Base-by-base conservation (phyloP, 352 stramenopile species). In the Phytophthora podocarpi region DNA sequence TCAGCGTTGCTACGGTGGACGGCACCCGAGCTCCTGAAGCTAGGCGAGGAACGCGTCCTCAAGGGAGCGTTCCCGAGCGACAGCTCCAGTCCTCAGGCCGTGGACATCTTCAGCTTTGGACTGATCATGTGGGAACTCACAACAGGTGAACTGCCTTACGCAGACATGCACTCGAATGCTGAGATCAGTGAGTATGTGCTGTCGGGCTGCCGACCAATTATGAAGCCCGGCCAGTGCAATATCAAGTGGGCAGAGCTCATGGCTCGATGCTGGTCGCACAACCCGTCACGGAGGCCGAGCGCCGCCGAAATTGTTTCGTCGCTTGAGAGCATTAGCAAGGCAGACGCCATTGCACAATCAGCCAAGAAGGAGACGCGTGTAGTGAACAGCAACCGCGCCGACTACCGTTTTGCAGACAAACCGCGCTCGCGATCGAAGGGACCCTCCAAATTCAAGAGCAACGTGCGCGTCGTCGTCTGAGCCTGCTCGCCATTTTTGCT, bases 111-210 rank as follows among this genome's bases (percentile, higher is more conserved):
- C 66, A 91, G 80, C 64, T 94, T 96, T 49, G 87, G 87, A 39
- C 87, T 96, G 23, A 80, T 96, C 55, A 85, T 96, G 76, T 96
- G 84, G 84, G 87, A 96, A 68, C 80, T 96, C 51, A 90, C 82
- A 51, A 91, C 85, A 34, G 78, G 82, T n/a, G 82, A 96, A 53
- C 39, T 93, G 39, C 87, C 87, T 34, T 96, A 89, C 53, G 66
- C 68, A 16, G 73, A 87, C 46, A 80, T 90, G 66, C 55, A 69
- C 36, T 83, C 60, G 27, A 94, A 93, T 56, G 69, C 67, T 52
- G 85, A 95, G 54, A 89, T 95, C 49, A 76, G 74, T 43, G 76
- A 84, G 43, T 87, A 90, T 53, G 83, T 95, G 58, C 65, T 92
- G 36, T 83, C 80, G 32, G 84, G 87, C 57, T 82, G 76, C 53